Conservation (phyloP, 192 early-diverging fungal genomes). For the Thoreauomyces humboldtii region DNA sequence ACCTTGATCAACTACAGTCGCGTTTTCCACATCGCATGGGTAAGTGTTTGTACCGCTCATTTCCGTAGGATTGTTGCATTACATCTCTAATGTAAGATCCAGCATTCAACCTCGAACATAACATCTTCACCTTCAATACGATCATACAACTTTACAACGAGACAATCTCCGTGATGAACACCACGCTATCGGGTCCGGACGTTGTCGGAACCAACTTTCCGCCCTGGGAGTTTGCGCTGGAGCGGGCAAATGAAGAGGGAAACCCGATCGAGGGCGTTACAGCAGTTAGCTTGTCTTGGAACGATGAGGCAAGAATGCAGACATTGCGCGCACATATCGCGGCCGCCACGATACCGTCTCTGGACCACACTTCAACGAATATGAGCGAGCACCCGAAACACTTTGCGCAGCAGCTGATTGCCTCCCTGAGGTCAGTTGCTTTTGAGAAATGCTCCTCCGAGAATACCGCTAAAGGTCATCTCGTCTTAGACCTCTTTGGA, state of each 20-base stretch:
- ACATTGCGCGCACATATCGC: background rate
- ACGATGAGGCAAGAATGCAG: background rate
- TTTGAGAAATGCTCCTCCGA: no score
- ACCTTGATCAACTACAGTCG: background rate
- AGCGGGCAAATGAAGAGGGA: no score
- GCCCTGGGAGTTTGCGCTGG: conserved; percentile 7
- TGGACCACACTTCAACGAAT: no score
- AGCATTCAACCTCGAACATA: background rate
- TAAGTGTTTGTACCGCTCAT: background rate
- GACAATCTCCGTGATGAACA: background rate
- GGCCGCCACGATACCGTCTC: no score
- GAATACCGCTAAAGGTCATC: no score
- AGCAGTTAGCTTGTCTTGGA: background rate
- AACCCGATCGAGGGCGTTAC: background rate
- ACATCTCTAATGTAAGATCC: background rate
- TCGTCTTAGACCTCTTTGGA: background rate
- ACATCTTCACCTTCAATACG: conserved; percentile 10
- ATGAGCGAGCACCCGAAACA: no score
- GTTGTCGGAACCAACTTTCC: conserved; percentile 2
- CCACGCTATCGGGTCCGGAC: conserved; percentile 1
- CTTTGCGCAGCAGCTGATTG: no score
- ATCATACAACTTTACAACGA: conserved; percentile 13
- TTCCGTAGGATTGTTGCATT: background rate
- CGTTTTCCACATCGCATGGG: conserved; percentile 20
- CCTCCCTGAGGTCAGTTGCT: no score